Conservation (phyloP, 2,329 filamentous ascomycete genomes). For the Orbilia oligospora region DNA sequence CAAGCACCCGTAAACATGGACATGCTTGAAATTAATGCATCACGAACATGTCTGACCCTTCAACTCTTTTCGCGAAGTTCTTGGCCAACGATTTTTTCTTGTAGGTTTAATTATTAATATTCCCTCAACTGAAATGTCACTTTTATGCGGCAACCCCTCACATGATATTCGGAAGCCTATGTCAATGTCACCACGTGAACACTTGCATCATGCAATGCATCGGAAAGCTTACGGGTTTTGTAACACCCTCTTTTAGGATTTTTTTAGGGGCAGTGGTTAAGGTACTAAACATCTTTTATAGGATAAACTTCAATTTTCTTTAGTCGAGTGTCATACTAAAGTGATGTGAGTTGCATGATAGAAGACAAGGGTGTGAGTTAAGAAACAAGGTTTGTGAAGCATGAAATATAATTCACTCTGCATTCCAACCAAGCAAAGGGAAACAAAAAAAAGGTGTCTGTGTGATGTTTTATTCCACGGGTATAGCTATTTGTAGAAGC, state of each 20-base stretch:
- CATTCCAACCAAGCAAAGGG: not conserved
- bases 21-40: not conserved
- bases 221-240: conserved; percentile 38
- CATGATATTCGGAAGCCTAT: conserved; percentile 28
- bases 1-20: not conserved
- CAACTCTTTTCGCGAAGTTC: not conserved
- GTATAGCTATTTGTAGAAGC: conserved; percentile 8
- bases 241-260: not conserved
- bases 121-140: conserved; percentile 22
- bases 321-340: not conserved
- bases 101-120: not conserved
- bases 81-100: not conserved
- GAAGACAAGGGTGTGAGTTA: conserved; percentile 20
- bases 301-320: not conserved
- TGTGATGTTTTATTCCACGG: conserved; percentile 10
- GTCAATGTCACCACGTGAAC: conserved; percentile 44
- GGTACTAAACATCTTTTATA: not conserved
- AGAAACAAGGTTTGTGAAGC: conserved; percentile 30
- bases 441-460: conserved; percentile 2
- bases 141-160: conserved; percentile 22
- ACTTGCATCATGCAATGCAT: conserved; percentile 37
- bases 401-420: not conserved
- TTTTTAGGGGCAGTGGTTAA: not conserved
- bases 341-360: conserved; percentile 1
- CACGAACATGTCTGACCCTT: conserved; percentile 11